These are phyloP conservation scores for Deinandra increscens DNA, from an alignment of 129 eudicot species.

Conservation along the genomic window DNA sequence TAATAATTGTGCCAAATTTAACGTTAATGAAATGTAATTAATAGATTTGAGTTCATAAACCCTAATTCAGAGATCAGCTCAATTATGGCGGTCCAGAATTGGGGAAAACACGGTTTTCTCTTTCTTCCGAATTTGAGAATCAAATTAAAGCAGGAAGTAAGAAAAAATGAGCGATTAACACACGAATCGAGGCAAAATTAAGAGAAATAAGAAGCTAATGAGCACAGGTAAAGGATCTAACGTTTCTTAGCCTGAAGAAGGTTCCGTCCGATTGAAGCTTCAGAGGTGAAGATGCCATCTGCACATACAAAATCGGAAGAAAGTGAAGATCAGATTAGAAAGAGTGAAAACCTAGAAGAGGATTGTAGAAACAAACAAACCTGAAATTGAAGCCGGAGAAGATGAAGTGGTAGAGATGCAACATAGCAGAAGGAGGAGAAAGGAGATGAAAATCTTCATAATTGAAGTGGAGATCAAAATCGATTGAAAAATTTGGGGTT, in stretches of 20 bases:
- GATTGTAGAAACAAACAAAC: conserved; percentile 20
- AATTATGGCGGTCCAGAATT: background rate
- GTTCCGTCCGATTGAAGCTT: conserved; percentile 40
- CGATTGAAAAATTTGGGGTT: background rate
- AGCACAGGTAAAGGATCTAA: background rate
- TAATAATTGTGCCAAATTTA: background rate
- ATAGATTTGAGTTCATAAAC: conserved; percentile 3
- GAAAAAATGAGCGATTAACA: background rate
- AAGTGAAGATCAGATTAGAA: conserved; percentile 2
- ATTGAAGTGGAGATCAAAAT: background rate
- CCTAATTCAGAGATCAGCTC: conserved; percentile 15
- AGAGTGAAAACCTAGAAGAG: background rate
- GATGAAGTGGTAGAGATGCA: conserved; percentile 18
- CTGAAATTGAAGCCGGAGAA: conserved; percentile 47
- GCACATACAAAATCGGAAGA: conserved; percentile 2
- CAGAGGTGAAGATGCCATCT: conserved; percentile 42
- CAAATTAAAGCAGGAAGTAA: background rate
- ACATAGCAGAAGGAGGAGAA: conserved; percentile 28
- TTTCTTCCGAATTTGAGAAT: background rate
- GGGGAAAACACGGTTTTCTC: background rate
- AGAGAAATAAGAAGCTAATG: background rate
- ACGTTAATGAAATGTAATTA: background rate
- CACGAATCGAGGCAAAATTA: background rate
- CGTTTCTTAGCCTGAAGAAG: conserved; percentile 48
- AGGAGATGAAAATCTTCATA: conserved; percentile 31